Evolutionary conservation across 2,329 filamentous ascomycete genomes (phyloP), one percentile per base, ranked within the genome.

Genomic region (Xylariomycetidae sp.): DNA sequence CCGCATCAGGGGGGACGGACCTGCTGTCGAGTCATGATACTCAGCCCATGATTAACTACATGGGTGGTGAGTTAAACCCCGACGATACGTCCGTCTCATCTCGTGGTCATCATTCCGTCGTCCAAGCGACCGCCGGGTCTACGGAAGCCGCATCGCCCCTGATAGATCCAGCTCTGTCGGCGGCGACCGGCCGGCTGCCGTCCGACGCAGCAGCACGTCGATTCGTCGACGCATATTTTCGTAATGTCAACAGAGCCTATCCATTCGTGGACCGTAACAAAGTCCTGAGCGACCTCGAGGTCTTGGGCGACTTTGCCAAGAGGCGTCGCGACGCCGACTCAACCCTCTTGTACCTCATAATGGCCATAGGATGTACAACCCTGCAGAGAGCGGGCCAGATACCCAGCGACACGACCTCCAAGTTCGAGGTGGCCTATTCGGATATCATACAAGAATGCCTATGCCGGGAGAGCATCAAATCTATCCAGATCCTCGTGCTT

Each of bases 331-430:
- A 56, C 20, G 38, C 48, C 15, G 54, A 56, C 18, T 56, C 57
- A 4, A 67, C 59, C 4, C 36, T 63, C 4, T 41, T 67, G 3
- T 64, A 64, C 38, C 57, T 69, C 4, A 54, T 68, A 41, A 66
- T 68, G 61, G 64, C 66, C 16, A 67, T 69, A 23, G 65, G 66
- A 0, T 64, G 60, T 32, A 67, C 63, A 0, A 68, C 64, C 0
- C 44, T 69, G 13, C 57, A 65, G 38, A 52, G 66, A 2, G 64
- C 62, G 2, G 64, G 64, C 1, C 59, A 67, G 35, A 52, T 65
- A 2, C 55, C 62, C 3, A 45, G 50, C 12, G 57, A 57, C 41
- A 41, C 44, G 1, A 49, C 48, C 1, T 47, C 47, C 6, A 53
- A 46, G 19, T 64, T 65, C 28, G 50, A 61, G 17, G 54, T 64